Evolutionary conservation across 495 filamentous ascomycete genomes (phyloP), one percentile per base, ranked within the genome.

Genomic region (Talaromyces nanjingensis): DNA sequence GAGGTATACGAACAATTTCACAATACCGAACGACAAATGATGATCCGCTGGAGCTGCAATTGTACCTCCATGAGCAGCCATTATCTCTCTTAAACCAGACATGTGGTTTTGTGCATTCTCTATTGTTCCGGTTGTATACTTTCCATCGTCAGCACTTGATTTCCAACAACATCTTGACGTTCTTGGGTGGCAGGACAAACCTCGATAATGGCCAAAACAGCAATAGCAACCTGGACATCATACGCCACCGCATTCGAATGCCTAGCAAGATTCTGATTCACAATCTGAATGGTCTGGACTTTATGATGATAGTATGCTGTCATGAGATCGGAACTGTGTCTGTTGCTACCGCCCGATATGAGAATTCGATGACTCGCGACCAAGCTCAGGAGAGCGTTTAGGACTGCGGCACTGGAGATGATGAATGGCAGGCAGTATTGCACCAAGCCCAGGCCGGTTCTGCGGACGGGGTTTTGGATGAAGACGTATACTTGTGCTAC

Each of bases 291-390:
- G 1, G 59, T 9, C 11, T 47, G 37, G 18, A 61, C n/a, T 61
- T 61, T 61, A 25, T 61, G 59, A 25, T 47, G 59, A 20, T 61
- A 61, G 11, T 61, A 47, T n/a, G 25, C 59, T 1, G 59, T 14
- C 29, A 9, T 18, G 2, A 58, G 55, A 33, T 58, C n/a, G 12
- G 55, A 20, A 14, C 27, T 58, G 25, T 34, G 49, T 54, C 20
- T 18, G 6, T 25, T 18, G 52, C 24, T 27, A 7, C 20, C 25
- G 52, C 52, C 52, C 3, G 5, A 8, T 2, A 58, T 58, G 27
- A 58, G 55, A 6, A 54, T 27, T 14, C 52, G 5, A 14, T 54
- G 52, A 20, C 1, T 31, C 14, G 55, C 55, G 18, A 58, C 55
- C 12, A 58, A 4, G 22, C 55, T 58, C 55, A 58, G 12, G 3